phyloP scores from a whole-genome alignment of 352 stramenopile species.

The Phytophthora meadii region DNA sequence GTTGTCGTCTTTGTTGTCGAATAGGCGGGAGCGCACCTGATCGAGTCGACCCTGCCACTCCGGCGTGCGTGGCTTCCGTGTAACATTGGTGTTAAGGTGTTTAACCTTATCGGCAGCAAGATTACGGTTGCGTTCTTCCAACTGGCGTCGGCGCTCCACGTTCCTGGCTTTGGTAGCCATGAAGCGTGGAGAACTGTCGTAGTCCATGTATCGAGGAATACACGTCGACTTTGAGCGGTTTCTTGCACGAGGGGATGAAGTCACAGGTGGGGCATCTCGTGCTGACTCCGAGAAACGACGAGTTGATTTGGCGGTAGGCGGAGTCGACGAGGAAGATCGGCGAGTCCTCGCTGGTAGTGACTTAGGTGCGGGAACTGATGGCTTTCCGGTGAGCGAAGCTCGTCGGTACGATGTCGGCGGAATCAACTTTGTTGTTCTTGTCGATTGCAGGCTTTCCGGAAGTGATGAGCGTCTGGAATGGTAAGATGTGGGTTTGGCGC shows the following conservation, averaged over 20 bases:
- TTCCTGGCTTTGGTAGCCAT: slow-evolving; percentile 46
- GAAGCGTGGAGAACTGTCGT: slow-evolving; percentile 44
- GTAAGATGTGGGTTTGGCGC: slow-evolving; percentile 9
- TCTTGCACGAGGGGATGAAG: slow-evolving; percentile 12
- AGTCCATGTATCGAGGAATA: slow-evolving; percentile 43
- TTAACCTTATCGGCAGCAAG: slow-evolving; percentile 21
- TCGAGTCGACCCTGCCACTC: slow-evolving; percentile 22
- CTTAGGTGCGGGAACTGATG: slow-evolving; percentile 7
- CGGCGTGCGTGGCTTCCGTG: slow-evolving; percentile 13
- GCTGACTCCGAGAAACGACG: slow-evolving; percentile 20
- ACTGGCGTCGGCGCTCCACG: slow-evolving; percentile 39
- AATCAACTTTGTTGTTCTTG: slow-evolving; percentile 18
- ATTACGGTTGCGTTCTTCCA: slow-evolving; percentile 42
- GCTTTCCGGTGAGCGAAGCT: slow-evolving; percentile 9
- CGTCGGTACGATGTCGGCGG: slow-evolving; percentile 13
- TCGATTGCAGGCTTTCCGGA: slow-evolving; percentile 7
- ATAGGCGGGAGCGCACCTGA: slow-evolving; percentile 27
- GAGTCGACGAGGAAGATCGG: slow-evolving; percentile 12
- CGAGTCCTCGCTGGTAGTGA: slow-evolving; percentile 12
- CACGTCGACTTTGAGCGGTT: slow-evolving; percentile 18
- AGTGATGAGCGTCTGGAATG: slow-evolving; percentile 24
- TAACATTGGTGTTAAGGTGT: slow-evolving; percentile 6
- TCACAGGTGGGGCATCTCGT: not conserved
- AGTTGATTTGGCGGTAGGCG: slow-evolving; percentile 3
- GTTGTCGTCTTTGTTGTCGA: slow-evolving; percentile 20